Base-by-base conservation (phyloP, 768 basidiomycete genomes). In the Austroboletus eburneus region DNA sequence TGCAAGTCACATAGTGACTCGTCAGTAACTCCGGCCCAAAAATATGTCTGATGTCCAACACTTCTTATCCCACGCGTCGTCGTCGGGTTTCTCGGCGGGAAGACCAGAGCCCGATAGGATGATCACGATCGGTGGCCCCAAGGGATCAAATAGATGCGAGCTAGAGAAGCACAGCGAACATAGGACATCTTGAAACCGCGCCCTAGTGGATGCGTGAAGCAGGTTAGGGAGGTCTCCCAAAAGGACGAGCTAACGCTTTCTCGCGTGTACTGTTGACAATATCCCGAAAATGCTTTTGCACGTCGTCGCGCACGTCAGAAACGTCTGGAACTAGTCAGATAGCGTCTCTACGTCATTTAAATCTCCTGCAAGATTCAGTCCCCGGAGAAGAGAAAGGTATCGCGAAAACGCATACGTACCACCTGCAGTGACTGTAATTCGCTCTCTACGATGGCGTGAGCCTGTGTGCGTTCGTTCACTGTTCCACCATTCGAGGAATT, bases 191-290 rank as follows among this genome's bases (percentile, higher is more conserved):
- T 92, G 91, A 63, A 95, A 94, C 9, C 78, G 76, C 13, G 70
- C 66, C 57, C 81, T 84, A 0, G 85, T 89, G 20, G 74, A 68
- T 6, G 70, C 64, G 66, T 92, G 91, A 5, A 91, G 70, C 45
- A 97, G 79, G 60, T 98, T 97, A 0, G 95, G 96, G 1, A 99
- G 76, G 46, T 94, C 88, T 66, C 94, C 91, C 8, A 96, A 71
- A 4, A 97, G 79, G 43, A 97, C 75, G 6, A 94, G 59, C 27
- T 82, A 81, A 0, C 74, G 76, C 52, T 68, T 69, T 40, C 49
- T 43, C 23, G 46, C n/a, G n/a, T n/a, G n/a, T n/a, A n/a, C n/a
- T n/a, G n/a, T n/a, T n/a, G n/a, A n/a, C n/a, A n/a, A 8, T 43
- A 18, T 10, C 47, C 21, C n/a, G 51, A 84, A 81, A 21, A 89